Base-by-base conservation (phyloP, 768 basidiomycete genomes). In the Boletus pseudopeckii region DNA sequence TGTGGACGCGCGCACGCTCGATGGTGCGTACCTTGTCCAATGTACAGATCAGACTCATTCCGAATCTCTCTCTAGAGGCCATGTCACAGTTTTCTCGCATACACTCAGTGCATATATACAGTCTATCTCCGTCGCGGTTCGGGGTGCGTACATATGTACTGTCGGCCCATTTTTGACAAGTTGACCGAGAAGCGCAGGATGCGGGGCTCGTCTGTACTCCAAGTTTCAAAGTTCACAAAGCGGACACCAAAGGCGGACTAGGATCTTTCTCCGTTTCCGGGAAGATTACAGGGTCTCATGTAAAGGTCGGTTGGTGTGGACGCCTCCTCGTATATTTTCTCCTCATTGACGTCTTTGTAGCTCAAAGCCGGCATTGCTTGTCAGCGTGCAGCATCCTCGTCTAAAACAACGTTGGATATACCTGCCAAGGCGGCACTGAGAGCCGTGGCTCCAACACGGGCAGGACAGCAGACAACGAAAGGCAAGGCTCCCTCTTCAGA, bases 31-130 rank as follows among this genome's bases (percentile, higher is more conserved):
- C 18, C 43, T 39, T 42, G 18, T 39, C 36, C 42, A 1, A 22
- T 22, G 22, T 26, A 5, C 24, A 9, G 26, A 18, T 36, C 15
- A 33, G 5, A 15, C 26, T 28, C 17, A 2, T 13, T 17, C 42
- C 13, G 17, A 36, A 4, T 40, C 37, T 6, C 40, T 14, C 4
- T 28, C 13, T 57, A 89, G 90, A 62, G 50, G 75, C 79, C 0
- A 84, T 79, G 65, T 66, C 74, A 4, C 75, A 77, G 46, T 90
- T 85, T 59, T 59, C 64, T 1, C 75, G 73, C 24, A 59, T 89
- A n/a, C 63, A 75, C 56, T 80, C 80, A 1, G 72, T 84, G 14
- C 82, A 88, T 59, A 70, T 92, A 9, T 92, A 92, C 67, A 82
- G 86, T 62, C 64, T 92, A 30, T 83, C 89, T 0, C 84, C 88